Evolutionary conservation across 2,329 filamentous ascomycete genomes (phyloP).

Genomic region (Coniella lustricola): DNA sequence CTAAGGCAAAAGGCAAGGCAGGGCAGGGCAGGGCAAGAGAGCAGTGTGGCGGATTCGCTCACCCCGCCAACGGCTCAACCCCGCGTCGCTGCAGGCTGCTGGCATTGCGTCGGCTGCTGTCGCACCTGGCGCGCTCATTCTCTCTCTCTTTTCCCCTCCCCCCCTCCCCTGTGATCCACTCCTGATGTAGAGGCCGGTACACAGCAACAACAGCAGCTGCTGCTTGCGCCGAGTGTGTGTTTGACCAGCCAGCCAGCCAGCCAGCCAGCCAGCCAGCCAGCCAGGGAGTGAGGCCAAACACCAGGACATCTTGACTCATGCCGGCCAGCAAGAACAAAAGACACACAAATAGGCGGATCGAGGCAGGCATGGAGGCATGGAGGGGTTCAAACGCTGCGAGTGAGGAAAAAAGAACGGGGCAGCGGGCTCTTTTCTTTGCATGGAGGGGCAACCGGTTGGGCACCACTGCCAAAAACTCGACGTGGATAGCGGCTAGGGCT

Average conservation of each 20-base stretch:
- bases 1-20: not conserved
- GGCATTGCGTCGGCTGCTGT: too few relatives aligned
- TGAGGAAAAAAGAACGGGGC: conserved; percentile 50
- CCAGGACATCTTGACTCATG: not conserved
- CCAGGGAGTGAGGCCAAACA: not conserved
- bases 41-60: not conserved
- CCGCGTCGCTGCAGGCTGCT: not conserved
- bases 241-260: not conserved
- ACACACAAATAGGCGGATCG: too few relatives aligned
- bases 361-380: conserved; percentile 47
- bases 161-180: too few relatives aligned
- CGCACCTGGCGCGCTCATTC: too few relatives aligned
- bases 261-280: too few relatives aligned
- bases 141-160: too few relatives aligned
- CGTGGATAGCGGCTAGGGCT: conserved; percentile 2
- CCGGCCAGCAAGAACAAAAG: conserved; percentile 57
- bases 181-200: too few relatives aligned
- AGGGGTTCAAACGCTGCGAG: conserved; percentile 61
- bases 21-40: too few relatives aligned
- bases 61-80: conserved; percentile 1
- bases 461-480: conserved; percentile 14
- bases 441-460: conserved; percentile 14
- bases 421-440: conserved; percentile 1
- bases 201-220: too few relatives aligned
- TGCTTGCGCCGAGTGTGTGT: too few relatives aligned